Evolutionary conservation across 495 filamentous ascomycete species (phyloP).

Genomic region (Hypoxylon fragiforme): DNA sequence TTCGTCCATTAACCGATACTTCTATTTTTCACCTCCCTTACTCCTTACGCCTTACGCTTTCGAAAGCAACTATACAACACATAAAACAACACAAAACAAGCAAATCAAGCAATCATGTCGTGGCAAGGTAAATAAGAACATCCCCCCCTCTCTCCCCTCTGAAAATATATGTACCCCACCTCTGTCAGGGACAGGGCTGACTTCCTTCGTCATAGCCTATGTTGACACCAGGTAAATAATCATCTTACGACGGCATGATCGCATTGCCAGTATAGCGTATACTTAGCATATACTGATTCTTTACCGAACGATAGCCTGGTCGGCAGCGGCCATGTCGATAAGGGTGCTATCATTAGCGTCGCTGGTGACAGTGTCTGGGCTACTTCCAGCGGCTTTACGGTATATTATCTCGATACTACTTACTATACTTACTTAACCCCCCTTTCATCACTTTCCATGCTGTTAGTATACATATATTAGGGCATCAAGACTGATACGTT

Average conservation of each 20-base stretch:
- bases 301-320: constrained; percentile 64
- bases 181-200: constrained; percentile 43
- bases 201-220: constrained; percentile 45
- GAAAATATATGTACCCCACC: constrained; percentile 40
- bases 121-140: constrained; percentile 54
- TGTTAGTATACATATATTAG: not conserved
- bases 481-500: constrained; percentile 1
- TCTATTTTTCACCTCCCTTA: constrained; percentile 1
- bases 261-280: not conserved
- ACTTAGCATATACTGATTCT: not conserved
- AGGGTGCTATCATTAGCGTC: constrained; percentile 81
- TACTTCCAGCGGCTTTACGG: constrained; percentile 66
- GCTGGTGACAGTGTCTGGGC: constrained; percentile 87
- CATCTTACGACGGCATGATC: constrained; percentile 3
- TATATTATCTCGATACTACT: constrained; percentile 45
- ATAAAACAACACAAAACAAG: constrained; percentile 11
- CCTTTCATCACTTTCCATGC: not conserved
- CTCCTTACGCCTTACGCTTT: constrained; percentile 7
- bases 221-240: constrained; percentile 53
- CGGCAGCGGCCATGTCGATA: constrained; percentile 79
- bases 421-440: not conserved
- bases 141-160: constrained; percentile 1
- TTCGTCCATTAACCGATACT: constrained; percentile 7
- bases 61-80: not conserved
- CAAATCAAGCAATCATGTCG: constrained; percentile 53